Conservation (phyloP, 2,329 filamentous ascomycete genomes). For the Cytospora piceae region DNA sequence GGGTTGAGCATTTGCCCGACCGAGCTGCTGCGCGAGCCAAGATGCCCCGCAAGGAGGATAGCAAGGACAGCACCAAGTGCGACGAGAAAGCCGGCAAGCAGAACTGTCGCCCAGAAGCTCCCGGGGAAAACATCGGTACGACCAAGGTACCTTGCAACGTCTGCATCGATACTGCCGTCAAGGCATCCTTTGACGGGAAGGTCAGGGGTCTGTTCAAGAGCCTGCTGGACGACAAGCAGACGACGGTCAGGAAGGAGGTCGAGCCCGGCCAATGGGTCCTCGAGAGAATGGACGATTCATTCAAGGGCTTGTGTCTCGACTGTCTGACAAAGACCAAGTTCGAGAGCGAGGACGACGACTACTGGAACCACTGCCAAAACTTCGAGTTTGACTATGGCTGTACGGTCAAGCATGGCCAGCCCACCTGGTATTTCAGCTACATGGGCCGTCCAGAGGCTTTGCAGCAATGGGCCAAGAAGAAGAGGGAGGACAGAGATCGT, state of each 20-base stretch:
- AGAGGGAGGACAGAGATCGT: neutral
- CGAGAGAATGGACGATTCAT: neutral
- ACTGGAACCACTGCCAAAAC: neutral
- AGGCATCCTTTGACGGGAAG: slow-evolving; percentile 13
- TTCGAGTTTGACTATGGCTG: neutral
- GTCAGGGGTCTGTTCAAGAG: neutral
- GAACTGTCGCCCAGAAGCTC: neutral
- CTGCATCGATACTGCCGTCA: slow-evolving; percentile 10
- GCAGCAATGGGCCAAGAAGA: neutral
- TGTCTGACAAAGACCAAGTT: neutral
- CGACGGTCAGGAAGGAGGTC: neutral
- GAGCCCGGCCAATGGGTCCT: neutral
- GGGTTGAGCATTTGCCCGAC: neutral
- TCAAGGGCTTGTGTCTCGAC: slow-evolving; percentile 7
- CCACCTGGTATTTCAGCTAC: slow-evolving; percentile 2
- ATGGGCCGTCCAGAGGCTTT: neutral
- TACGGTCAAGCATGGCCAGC: neutral
- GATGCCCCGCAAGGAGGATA: neutral
- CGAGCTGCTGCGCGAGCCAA: neutral
- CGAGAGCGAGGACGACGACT: neutral
- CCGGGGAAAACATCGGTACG: neutral
- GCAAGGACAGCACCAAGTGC: neutral
- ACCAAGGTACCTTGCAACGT: neutral
- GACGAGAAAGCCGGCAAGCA: neutral
- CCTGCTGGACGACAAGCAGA: slow-evolving; percentile 11